Evolutionary conservation across 306 rosid genomes (phyloP).

Genomic region (Lathyrus tuberosus): DNA sequence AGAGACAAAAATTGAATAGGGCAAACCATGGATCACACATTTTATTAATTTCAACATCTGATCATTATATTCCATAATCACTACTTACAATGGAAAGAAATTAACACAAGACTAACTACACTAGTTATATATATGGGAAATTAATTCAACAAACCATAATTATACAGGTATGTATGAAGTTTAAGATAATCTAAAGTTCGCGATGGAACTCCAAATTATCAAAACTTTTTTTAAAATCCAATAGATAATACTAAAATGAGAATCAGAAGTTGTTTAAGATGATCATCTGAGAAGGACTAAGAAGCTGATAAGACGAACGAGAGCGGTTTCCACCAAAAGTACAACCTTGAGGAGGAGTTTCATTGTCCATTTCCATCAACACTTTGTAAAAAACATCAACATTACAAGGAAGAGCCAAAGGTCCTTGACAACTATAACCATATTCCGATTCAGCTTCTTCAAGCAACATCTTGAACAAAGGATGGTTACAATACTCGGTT

Average conservation of each 20-base stretch:
- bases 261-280: constrained; percentile 48
- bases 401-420: constrained; percentile 72
- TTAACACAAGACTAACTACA: background rate
- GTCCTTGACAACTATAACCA: constrained; percentile 71
- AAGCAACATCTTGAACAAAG: constrained; percentile 70
- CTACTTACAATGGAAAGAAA: background rate
- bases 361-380: constrained; percentile 56
- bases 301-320: constrained; percentile 51
- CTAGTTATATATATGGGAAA: background rate
- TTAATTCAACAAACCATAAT: background rate
- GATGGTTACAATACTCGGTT: constrained; percentile 72
- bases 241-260: background rate
- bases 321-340: constrained; percentile 47
- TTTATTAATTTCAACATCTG: constrained; percentile 8
- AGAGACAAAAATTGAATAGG: background rate
- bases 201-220: background rate
- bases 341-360: constrained; percentile 45
- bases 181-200: background rate
- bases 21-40: constrained; percentile 8
- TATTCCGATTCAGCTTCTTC: constrained; percentile 91
- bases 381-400: constrained; percentile 68
- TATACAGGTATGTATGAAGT: background rate
- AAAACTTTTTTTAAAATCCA: background rate
- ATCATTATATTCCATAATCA: background rate
- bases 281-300: constrained; percentile 51